Percentiles rank a stretch among this genome's conserved stretches.
Evolutionary conservation across 148 eudicot genomes (phyloP).

Genomic region (Polygonum aviculare): DNA sequence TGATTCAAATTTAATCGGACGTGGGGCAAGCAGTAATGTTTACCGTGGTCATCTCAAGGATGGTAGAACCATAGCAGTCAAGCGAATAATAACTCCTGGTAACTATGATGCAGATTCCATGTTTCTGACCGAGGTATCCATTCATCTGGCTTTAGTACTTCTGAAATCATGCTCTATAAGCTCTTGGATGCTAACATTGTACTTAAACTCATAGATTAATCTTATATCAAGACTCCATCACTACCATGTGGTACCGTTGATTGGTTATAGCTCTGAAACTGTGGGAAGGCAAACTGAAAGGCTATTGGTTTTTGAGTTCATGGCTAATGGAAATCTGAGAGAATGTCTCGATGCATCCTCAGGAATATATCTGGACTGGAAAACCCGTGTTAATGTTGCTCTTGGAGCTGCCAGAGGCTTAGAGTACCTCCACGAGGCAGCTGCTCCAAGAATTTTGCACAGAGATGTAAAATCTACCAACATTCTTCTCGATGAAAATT

Average conservation of each 20-base stretch:
- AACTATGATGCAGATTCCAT: conserved; percentile 58
- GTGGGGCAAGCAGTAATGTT: conserved; percentile 89
- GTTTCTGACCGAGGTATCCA: conserved; percentile 64
- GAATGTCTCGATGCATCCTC: conserved; percentile 67
- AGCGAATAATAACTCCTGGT: conserved; percentile 46
- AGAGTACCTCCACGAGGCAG: conserved; percentile 97
- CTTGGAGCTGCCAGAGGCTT: conserved; percentile 96
- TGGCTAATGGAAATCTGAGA: conserved; percentile 77
- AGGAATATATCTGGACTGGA: conserved; percentile 65
- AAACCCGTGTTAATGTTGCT: conserved; percentile 66
- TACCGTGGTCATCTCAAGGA: conserved; percentile 68
- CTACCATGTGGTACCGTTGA: conserved; percentile 77
- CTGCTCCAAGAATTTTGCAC: conserved; percentile 92
- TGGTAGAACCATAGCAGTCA: conserved; percentile 69
- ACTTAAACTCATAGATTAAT: conserved; percentile 47
- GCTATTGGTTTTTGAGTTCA: conserved; percentile 74
- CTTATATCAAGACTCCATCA: conserved; percentile 85
- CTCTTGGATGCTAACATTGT: not conserved
- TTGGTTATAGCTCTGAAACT: conserved; percentile 70
- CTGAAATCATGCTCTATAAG: not conserved
- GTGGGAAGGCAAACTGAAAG: conserved; percentile 65
- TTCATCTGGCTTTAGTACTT: not conserved
- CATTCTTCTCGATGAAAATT: conserved; percentile 73
- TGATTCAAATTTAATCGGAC: conserved; percentile 66
- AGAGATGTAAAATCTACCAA: conserved; percentile 95